Percentiles rank a stretch among this genome's conserved stretches.
Evolutionary conservation across 1,284 basidiomycete species (phyloP).

Genomic region (Apiotrichum akiyoshidainum): DNA sequence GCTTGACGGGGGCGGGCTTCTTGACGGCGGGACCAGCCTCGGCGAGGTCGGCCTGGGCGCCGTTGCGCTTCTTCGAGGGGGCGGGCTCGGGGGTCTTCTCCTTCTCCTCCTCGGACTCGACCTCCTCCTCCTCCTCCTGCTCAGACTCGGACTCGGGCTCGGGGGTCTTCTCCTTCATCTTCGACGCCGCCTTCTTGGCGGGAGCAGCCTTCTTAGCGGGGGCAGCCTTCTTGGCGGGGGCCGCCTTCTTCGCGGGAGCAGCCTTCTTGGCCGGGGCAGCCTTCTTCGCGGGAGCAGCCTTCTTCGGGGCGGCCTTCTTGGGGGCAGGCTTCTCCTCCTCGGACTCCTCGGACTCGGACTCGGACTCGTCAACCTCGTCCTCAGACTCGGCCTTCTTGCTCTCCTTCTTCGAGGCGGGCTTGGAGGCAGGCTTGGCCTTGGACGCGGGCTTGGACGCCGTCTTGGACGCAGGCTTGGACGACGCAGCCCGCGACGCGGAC

Average conservation of each 20-base stretch:
- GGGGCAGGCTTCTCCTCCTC: not conserved
- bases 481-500: slow-evolving; percentile 10
- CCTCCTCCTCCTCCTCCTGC: slow-evolving; percentile 1
- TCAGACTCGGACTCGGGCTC: slow-evolving; percentile 5
- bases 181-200: not conserved
- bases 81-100: not conserved
- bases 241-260: slow-evolving; percentile 2
- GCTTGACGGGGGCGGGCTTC: slow-evolving; percentile 9
- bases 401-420: slow-evolving; percentile 9
- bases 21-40: slow-evolving; percentile 1
- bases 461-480: slow-evolving; percentile 23
- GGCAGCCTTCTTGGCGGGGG: not conserved
- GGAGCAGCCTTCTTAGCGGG: slow-evolving; percentile 1
- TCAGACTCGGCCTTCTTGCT: slow-evolving; percentile 7
- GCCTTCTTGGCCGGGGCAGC: slow-evolving; percentile 1
- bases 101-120: slow-evolving; percentile 3
- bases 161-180: not conserved
- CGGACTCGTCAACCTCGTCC: slow-evolving; percentile 8
- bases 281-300: slow-evolving; percentile 2
- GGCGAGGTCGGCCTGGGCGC: slow-evolving; percentile 1
- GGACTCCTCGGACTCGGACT: slow-evolving; percentile 10
- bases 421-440: slow-evolving; percentile 9
- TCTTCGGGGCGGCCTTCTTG: not conserved
- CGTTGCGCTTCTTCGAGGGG: slow-evolving; percentile 2
- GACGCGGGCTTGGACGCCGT: slow-evolving; percentile 8